Evolutionary conservation across 768 basidiomycete genomes (phyloP).

Genomic region (Suillus alpinus): DNA sequence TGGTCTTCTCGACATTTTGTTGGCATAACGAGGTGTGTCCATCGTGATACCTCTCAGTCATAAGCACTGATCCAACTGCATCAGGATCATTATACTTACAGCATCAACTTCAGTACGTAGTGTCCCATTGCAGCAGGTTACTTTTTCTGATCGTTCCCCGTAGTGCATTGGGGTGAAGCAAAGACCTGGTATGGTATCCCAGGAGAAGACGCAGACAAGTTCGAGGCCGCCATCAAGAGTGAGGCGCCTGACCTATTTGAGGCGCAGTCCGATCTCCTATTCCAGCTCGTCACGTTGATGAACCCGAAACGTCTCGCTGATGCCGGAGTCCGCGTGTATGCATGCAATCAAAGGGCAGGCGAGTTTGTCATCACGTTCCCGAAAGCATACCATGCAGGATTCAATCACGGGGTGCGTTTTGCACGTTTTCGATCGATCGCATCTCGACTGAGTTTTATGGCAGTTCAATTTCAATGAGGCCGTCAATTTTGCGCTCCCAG

Average conservation of each 20-base stretch:
- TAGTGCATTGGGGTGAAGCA: slow-evolving; percentile 99
- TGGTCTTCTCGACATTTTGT: slow-evolving; percentile 98
- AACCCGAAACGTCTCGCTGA: slow-evolving; percentile 84
- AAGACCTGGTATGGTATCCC: slow-evolving; percentile 99
- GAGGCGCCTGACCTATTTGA: slow-evolving; percentile 99
- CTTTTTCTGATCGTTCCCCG: slow-evolving; percentile 14
- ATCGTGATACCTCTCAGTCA: slow-evolving; percentile 15
- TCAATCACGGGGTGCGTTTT: slow-evolving; percentile 90
- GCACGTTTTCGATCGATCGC: slow-evolving; percentile 23
- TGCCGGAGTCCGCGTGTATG: slow-evolving; percentile 88
- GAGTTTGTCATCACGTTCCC: slow-evolving; percentile 99
- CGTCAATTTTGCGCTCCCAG: slow-evolving; percentile 95
- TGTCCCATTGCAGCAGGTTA: slow-evolving; percentile 11
- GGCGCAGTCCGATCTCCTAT: slow-evolving; percentile 94
- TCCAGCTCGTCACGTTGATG: slow-evolving; percentile 97
- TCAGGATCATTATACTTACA: slow-evolving; percentile 97
- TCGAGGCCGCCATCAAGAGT: slow-evolving; percentile 90
- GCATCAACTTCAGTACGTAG: slow-evolving; percentile 84
- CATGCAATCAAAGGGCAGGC: slow-evolving; percentile 94
- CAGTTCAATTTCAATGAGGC: slow-evolving; percentile 99
- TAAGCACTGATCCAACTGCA: slow-evolving; percentile 16
- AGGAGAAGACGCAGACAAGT: slow-evolving; percentile 91
- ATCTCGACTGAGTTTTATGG: slow-evolving; percentile 13
- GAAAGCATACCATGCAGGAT: slow-evolving; percentile 96
- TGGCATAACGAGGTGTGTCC: slow-evolving; percentile 93